A percentile compares a stretch with the other conserved stretches of the same genome.
Evolutionary conservation across 2,329 filamentous ascomycete genomes (phyloP).

Genomic region (Exophiala spinifera): DNA sequence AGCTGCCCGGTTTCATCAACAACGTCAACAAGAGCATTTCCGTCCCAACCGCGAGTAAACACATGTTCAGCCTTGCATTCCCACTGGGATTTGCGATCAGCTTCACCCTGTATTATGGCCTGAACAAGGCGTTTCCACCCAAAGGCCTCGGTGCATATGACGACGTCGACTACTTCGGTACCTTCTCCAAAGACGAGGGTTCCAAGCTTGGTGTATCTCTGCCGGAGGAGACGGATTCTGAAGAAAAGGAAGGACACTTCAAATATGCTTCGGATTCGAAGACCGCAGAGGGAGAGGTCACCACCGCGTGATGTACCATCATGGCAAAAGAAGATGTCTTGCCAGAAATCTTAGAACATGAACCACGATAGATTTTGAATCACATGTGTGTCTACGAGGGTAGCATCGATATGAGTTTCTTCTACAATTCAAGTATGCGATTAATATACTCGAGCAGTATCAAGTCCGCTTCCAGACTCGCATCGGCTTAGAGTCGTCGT

Average conservation of each 20-base stretch:
- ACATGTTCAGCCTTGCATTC: conserved; percentile 43
- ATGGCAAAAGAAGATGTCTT: too few relatives aligned
- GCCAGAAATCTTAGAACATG: too few relatives aligned
- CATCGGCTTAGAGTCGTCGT: too few relatives aligned
- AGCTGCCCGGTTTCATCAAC: conserved; percentile 33
- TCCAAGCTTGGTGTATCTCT: conserved; percentile 18
- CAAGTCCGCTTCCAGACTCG: too few relatives aligned
- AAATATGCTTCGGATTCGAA: neutral
- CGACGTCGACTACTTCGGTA: conserved; percentile 20
- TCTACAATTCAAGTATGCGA: too few relatives aligned
- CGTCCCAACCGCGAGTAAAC: conserved; percentile 34
- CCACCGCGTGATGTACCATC: neutral
- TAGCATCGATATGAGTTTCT: too few relatives aligned
- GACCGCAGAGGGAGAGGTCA: neutral
- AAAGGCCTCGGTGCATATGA: conserved; percentile 22
- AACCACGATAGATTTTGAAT: too few relatives aligned
- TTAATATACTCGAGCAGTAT: too few relatives aligned
- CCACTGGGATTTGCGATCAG: conserved; percentile 41
- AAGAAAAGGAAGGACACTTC: neutral
- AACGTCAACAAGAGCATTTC: conserved; percentile 19
- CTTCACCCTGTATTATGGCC: conserved; percentile 34
- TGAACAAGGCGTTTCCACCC: conserved; percentile 31
- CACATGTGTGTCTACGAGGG: too few relatives aligned
- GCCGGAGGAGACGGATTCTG: conserved; percentile 12
- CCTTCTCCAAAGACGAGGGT: conserved; percentile 20